phyloP scores from a whole-genome alignment of 148 eudicot species.

The Selenicereus undatus region DNA sequence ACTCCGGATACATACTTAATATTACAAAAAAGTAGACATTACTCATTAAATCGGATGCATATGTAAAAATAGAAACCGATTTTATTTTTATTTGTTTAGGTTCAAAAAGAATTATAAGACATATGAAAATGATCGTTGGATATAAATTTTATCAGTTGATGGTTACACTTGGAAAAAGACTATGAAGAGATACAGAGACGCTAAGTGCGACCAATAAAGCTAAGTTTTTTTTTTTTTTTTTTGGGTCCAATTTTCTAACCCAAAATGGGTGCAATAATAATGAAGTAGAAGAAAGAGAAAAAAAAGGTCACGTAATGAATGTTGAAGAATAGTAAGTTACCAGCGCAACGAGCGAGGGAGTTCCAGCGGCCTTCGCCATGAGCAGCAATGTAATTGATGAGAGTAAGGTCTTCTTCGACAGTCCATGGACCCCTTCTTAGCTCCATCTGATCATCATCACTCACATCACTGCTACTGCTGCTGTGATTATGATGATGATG shows the following conservation, averaged over 20 bases:
- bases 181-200: not conserved
- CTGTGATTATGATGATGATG: not conserved
- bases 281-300: not conserved
- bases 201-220: not conserved
- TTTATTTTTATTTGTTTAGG: too few relatives aligned
- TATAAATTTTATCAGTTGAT: not conserved
- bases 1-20: too few relatives aligned
- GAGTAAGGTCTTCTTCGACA: slow-evolving; percentile 71
- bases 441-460: slow-evolving; percentile 26
- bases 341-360: slow-evolving; percentile 82
- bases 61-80: too few relatives aligned
- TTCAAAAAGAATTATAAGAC: not conserved
- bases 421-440: slow-evolving; percentile 94
- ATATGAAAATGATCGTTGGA: not conserved
- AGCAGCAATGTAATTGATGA: slow-evolving; percentile 66
- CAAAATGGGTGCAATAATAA: not conserved
- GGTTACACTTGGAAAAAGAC: not conserved
- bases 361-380: slow-evolving; percentile 98
- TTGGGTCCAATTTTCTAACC: not conserved
- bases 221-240: too few relatives aligned
- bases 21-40: too few relatives aligned
- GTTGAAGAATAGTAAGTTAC: slow-evolving; percentile 24
- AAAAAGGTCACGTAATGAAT: not conserved
- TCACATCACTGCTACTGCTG: not conserved
- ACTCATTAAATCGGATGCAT: too few relatives aligned